Percentiles rank a stretch among this genome's conserved stretches.
Conservation (phyloP, 352 stramenopile species). For the Sclerospora graminicola region DNA sequence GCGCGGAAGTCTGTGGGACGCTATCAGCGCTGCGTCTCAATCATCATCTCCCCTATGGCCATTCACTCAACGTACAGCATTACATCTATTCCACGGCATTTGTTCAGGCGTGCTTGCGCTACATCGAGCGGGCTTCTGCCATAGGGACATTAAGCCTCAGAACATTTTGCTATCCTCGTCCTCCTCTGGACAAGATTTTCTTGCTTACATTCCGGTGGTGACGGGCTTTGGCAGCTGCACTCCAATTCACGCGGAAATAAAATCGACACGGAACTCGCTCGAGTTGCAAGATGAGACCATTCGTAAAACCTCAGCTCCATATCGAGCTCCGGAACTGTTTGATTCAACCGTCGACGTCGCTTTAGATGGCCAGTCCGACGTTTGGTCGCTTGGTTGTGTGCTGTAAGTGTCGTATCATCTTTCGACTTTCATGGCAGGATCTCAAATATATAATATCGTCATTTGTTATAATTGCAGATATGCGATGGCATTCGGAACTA, state of each 20-base stretch:
- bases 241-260: slow-evolving; percentile 56
- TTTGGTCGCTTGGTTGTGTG: slow-evolving; percentile 80
- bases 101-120: slow-evolving; percentile 63
- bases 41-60: slow-evolving; percentile 75
- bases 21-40: slow-evolving; percentile 44
- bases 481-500: slow-evolving; percentile 77
- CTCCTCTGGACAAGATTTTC: slow-evolving; percentile 45
- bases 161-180: slow-evolving; percentile 72
- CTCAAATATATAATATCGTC: not conserved
- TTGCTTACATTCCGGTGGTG: slow-evolving; percentile 72
- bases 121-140: slow-evolving; percentile 71
- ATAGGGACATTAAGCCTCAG: slow-evolving; percentile 80
- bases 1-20: slow-evolving; percentile 71
- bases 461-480: slow-evolving; percentile 27
- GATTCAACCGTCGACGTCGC: slow-evolving; percentile 52
- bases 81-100: slow-evolving; percentile 81
- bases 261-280: slow-evolving; percentile 55
- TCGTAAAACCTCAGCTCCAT: slow-evolving; percentile 74
- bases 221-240: slow-evolving; percentile 82
- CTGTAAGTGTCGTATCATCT: slow-evolving; percentile 31
- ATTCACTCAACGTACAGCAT: slow-evolving; percentile 69
- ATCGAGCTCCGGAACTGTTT: slow-evolving; percentile 78
- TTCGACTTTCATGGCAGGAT: not conserved
- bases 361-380: slow-evolving; percentile 71
- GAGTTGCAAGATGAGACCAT: slow-evolving; percentile 74